These are phyloP conservation scores for Fusarium haematococcum DNA, from an alignment of 2,329 filamentous ascomycete genomes.

Conservation along the genomic window DNA sequence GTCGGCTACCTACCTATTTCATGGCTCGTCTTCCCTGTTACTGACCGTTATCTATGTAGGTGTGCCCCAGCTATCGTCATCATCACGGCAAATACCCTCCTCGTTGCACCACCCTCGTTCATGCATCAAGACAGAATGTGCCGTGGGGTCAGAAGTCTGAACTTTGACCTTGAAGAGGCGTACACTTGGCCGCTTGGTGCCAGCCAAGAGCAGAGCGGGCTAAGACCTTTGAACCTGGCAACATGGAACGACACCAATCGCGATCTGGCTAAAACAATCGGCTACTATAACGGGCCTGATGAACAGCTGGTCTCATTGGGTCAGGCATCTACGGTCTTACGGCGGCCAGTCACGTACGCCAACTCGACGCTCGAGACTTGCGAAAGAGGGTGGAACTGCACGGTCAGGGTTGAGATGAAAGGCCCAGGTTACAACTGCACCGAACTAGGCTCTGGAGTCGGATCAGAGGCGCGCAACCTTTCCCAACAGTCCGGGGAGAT, in stretches of 20 bases:
- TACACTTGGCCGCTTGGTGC: neutral
- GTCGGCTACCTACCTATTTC: neutral
- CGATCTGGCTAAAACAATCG: neutral
- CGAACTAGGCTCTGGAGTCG: slow-evolving; percentile 1
- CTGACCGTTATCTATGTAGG: neutral
- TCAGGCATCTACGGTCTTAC: neutral
- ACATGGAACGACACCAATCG: neutral
- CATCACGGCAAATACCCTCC: neutral
- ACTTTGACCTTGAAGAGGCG: slow-evolving; percentile 5
- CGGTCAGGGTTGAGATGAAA: neutral
- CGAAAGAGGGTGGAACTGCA: neutral
- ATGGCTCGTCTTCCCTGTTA: neutral
- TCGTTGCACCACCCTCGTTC: neutral
- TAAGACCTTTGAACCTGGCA: neutral
- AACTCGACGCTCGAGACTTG: neutral
- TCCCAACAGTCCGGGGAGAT: neutral
- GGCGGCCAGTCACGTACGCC: neutral
- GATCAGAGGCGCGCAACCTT: neutral
- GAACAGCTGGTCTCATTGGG: neutral
- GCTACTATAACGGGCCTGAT: neutral
- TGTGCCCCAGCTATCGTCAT: slow-evolving; percentile 6
- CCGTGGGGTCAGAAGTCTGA: slow-evolving; percentile 9
- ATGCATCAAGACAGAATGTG: neutral
- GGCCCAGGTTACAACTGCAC: slow-evolving; percentile 15
- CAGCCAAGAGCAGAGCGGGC: neutral